Conservation (phyloP, 2,329 filamentous ascomycete genomes). For the Beauveria sp. region DNA sequence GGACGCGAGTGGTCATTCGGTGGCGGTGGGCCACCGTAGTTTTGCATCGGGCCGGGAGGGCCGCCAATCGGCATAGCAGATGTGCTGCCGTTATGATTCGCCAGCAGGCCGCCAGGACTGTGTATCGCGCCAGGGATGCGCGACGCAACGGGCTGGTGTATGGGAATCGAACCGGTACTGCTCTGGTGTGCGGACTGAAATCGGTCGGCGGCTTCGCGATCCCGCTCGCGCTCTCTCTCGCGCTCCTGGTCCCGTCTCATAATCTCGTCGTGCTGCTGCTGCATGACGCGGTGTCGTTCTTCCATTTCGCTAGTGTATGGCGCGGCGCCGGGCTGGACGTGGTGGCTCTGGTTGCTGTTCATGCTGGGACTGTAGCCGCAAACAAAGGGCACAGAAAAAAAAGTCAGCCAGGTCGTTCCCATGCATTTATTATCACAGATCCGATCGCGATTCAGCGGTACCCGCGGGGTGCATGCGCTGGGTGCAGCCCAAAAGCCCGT, state of each 20-base stretch:
- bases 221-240: conserved; percentile 51
- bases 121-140: conserved; percentile 76
- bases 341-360: conserved; percentile 37
- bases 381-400: neutral
- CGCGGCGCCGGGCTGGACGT: conserved; percentile 30
- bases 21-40: conserved; percentile 49
- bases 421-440: neutral
- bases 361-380: conserved; percentile 23
- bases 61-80: conserved; percentile 45
- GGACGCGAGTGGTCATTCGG: conserved; percentile 40
- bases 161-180: conserved; percentile 77
- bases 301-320: conserved; percentile 41
- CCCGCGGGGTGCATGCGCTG: neutral
- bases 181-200: conserved; percentile 76
- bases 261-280: conserved; percentile 41
- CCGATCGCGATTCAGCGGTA: neutral
- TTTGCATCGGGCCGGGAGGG: conserved; percentile 40
- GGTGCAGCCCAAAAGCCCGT: neutral
- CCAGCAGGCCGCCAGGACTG: conserved; percentile 81
- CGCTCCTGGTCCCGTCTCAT: conserved; percentile 36
- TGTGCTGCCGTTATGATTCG: conserved; percentile 58
- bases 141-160: conserved; percentile 90
- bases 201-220: conserved; percentile 59
- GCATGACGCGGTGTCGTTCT: conserved; percentile 38
- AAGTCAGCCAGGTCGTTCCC: neutral